Evolutionary conservation across 805 yeast species (phyloP).

Genomic region (Lipomyces sp.): DNA sequence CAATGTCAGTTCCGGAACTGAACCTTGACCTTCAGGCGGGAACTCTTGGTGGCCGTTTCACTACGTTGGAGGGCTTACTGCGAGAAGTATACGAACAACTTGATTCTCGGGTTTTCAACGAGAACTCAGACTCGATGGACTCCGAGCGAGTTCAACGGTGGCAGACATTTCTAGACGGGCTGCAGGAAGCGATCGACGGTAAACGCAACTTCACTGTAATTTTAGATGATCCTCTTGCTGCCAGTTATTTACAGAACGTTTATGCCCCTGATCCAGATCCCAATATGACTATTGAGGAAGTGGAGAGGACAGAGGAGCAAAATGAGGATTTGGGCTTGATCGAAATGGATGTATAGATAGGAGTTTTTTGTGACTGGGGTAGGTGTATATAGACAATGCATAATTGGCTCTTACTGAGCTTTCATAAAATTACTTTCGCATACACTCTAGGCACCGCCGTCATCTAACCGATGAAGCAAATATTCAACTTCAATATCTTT

Average conservation of each 20-base stretch:
- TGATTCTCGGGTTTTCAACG: slow-evolving; percentile 75
- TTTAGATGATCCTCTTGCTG: slow-evolving; percentile 94
- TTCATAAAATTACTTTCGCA: background rate
- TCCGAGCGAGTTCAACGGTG: slow-evolving; percentile 72
- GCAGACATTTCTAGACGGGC: slow-evolving; percentile 68
- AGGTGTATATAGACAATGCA: background rate
- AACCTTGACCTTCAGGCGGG: slow-evolving; percentile 90
- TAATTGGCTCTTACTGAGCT: no score
- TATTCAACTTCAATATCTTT: slow-evolving; percentile 95
- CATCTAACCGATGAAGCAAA: slow-evolving; percentile 75
- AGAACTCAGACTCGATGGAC: slow-evolving; percentile 90
- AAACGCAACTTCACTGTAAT: slow-evolving; percentile 74
- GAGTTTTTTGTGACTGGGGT: background rate
- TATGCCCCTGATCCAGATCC: slow-evolving; percentile 99
- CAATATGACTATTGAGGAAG: slow-evolving; percentile 86
- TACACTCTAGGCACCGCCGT: background rate
- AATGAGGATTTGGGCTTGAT: slow-evolving; percentile 86
- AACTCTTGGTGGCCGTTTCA: slow-evolving; percentile 95
- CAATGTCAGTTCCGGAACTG: slow-evolving; percentile 79
- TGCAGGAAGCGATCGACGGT: slow-evolving; percentile 79
- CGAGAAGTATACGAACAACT: slow-evolving; percentile 87
- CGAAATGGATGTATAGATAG: slow-evolving; percentile 39
- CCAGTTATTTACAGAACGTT: slow-evolving; percentile 94
- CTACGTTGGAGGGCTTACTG: slow-evolving; percentile 91
- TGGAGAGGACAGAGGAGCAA: slow-evolving; percentile 81